Percentiles rank a stretch among this genome's conserved stretches.
These are phyloP conservation scores for Otatea glauca DNA, from an alignment of 176 grass and related monocot species.

Conservation along the genomic window DNA sequence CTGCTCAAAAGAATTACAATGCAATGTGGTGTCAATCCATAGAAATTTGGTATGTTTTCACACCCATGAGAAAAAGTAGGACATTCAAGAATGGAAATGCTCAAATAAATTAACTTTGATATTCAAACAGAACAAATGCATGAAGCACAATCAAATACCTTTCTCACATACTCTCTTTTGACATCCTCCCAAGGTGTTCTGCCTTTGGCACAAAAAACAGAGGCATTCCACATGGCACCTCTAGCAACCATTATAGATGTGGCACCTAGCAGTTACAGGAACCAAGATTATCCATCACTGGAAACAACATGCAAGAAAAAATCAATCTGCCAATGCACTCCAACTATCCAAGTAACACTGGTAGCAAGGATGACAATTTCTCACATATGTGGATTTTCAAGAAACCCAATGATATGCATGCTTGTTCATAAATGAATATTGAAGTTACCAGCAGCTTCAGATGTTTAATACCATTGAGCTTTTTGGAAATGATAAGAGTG, in stretches of 20 bases:
- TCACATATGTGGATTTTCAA: not conserved
- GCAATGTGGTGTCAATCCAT: slow-evolving; percentile 26
- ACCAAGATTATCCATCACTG: slow-evolving; percentile 19
- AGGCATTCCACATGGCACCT: slow-evolving; percentile 96
- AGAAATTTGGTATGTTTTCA: slow-evolving; percentile 6
- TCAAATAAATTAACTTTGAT: not conserved
- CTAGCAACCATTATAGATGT: slow-evolving; percentile 92
- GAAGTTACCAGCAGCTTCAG: not conserved
- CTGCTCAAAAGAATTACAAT: slow-evolving; percentile 51
- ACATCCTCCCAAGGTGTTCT: slow-evolving; percentile 80
- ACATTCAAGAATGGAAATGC: not conserved
- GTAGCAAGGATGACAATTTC: not conserved
- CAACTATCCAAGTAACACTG: not conserved
- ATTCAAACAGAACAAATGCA: not conserved
- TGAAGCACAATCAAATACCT: slow-evolving; percentile 56
- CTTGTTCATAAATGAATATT: slow-evolving; percentile 22
- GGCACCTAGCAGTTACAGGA: slow-evolving; percentile 60
- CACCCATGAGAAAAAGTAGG: not conserved
- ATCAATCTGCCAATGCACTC: not conserved
- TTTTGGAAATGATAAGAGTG: slow-evolving; percentile 2
- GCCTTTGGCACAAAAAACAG: slow-evolving; percentile 77
- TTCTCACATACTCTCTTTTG: slow-evolving; percentile 91
- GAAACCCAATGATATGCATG: slow-evolving; percentile 24
- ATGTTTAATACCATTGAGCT: not conserved
- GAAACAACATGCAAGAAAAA: slow-evolving; percentile 26